phyloP scores from a whole-genome alignment of 225 moss, liverwort and hornwort species.

The Bryoerythrophyllum caledonicum region DNA sequence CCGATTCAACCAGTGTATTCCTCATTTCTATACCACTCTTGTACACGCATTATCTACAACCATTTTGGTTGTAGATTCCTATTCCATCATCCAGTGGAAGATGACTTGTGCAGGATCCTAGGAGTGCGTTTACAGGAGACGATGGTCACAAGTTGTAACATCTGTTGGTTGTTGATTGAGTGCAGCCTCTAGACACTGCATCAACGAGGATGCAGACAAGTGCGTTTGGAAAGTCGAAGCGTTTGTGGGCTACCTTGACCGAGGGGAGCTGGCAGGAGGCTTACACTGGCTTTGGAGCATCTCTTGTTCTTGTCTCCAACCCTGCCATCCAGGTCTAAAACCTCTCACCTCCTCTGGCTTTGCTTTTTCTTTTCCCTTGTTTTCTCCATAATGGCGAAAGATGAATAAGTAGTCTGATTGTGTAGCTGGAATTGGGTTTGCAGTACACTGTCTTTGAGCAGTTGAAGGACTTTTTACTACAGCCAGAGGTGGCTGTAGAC shows the following conservation, averaged over 20 bases:
- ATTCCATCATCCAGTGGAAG: too few species aligned
- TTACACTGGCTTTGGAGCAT: conserved; percentile 86
- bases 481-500: conserved; percentile 26
- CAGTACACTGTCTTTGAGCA: conserved; percentile 99
- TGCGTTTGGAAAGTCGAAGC: conserved; percentile 85
- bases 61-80: too few species aligned
- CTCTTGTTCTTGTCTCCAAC: conserved; percentile 79
- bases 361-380: not conserved
- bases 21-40: too few species aligned
- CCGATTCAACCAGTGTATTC: too few species aligned
- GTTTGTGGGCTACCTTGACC: conserved; percentile 63
- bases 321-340: conserved; percentile 95
- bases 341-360: not conserved
- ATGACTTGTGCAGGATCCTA: too few species aligned
- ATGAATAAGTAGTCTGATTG: not conserved
- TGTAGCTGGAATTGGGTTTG: conserved; percentile 20
- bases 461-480: conserved; percentile 79
- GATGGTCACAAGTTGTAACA: too few species aligned
- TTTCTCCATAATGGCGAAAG: not conserved
- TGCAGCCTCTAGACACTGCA: conserved; percentile 93
- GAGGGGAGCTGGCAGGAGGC: conserved; percentile 69
- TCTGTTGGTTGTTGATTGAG: not conserved
- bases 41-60: too few species aligned
- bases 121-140: too few species aligned
- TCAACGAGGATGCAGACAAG: conserved; percentile 95